Evolutionary conservation across 768 basidiomycete genomes (phyloP), one percentile per base, ranked within the genome.

Genomic region (Cantharellus cinnabarinus): DNA sequence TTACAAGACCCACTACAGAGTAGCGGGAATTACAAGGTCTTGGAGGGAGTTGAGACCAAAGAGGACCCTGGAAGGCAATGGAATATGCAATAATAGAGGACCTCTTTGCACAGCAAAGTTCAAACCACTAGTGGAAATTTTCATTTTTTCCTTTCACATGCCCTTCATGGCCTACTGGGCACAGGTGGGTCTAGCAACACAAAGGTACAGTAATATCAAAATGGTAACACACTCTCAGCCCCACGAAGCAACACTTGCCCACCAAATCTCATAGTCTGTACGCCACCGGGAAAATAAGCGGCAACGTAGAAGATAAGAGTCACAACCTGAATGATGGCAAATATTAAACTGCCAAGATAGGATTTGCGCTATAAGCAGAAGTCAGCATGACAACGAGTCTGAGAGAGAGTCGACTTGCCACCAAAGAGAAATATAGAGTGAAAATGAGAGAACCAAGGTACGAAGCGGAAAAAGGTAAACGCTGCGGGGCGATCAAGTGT

Each of bases 251-350:
- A 85, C 64, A 90, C 74, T 58, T 82, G 81, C 41, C 81, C 80
- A 3, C 89, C 89, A 65, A 90, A 76, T 29, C 83, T 79, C 29
- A 90, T 73, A 0, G 89, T 89, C 64, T 83, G 81, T 38, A 76
- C 77, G 84, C 56, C 94, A 5, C 88, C 91, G 20, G 95, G 95
- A 71, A 99, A 98, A 72, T 97, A 98, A 0, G 91, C 91, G 15
- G 90, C 75, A 4, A 98, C 77, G 67, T 99, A 99, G 10, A 85
- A 77, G 10, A 95, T 74, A 15, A 99, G 79, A 2, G 93, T 82
- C 50, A 86, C 72, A 44, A 95, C 80, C 70, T 91, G 91, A 2
- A 95, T 75, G 41, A 82, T 77, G 7, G 86, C 90, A 40, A 80
- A 80, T 58, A 95, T 67, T 42, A 99, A 71, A 0, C 89, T 93